Evolutionary conservation across 2,329 filamentous ascomycete genomes (phyloP).

Genomic region (Thyridium curvatum): DNA sequence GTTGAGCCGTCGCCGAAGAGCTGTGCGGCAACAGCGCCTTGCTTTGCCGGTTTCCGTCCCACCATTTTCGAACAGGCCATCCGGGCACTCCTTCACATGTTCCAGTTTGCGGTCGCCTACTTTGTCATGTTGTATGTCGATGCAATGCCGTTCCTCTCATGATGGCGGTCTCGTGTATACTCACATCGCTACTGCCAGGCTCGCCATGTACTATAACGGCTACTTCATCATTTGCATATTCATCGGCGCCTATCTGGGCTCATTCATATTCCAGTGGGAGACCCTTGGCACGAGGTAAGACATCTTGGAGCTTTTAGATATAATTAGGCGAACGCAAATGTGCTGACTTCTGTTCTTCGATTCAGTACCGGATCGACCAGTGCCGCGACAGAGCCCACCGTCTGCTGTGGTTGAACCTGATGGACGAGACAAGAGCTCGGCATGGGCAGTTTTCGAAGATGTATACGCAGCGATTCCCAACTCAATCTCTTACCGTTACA

Average conservation of each 20-base stretch:
- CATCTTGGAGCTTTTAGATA: not conserved
- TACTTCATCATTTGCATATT: constrained; percentile 80
- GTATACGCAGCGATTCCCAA: too few relatives aligned
- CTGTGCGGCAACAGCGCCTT: constrained; percentile 4
- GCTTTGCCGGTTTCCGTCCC: constrained; percentile 38
- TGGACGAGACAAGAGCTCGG: too few relatives aligned
- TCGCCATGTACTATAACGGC: constrained; percentile 58
- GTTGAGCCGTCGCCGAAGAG: constrained; percentile 5
- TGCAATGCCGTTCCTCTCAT: not conserved
- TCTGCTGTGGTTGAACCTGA: constrained; percentile 15
- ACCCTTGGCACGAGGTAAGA: constrained; percentile 22
- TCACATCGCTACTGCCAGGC: constrained; percentile 10
- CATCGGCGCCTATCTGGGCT: constrained; percentile 66
- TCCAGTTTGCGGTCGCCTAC: constrained; percentile 71
- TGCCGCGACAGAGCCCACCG: constrained; percentile 15
- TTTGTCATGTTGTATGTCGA: constrained; percentile 61
- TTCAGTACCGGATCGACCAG: constrained; percentile 9
- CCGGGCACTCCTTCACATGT: constrained; percentile 60
- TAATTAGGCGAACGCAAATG: not conserved
- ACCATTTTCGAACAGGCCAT: constrained; percentile 59
- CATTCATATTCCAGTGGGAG: constrained; percentile 71
- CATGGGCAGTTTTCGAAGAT: too few relatives aligned
- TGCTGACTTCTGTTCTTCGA: not conserved
- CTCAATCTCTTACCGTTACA: too few relatives aligned
- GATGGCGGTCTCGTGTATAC: not conserved